Base-by-base conservation (phyloP, 139 green algal species). In the Chlamydomonas schloesseri region DNA sequence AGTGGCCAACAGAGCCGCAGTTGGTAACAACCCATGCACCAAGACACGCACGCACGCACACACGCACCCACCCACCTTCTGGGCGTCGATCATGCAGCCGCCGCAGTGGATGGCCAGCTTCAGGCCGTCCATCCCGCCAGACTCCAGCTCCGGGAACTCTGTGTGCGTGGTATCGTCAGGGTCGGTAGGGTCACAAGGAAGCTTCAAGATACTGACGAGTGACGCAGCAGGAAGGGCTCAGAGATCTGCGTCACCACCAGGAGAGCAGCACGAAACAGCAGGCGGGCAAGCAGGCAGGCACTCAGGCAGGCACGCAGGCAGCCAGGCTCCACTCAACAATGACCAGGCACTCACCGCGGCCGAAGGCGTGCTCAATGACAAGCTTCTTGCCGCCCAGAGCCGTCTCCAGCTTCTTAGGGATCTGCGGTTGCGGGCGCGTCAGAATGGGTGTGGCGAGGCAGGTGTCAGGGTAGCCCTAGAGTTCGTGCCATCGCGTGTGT, bases 1-100 rank as follows among this genome's bases (percentile, higher is more conserved):
- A 70, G 8, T 47, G 15, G 28, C 53, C 37, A 11, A 20, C n/a
- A n/a, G n/a, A n/a, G n/a, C n/a, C n/a, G 6, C n/a, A 70, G 33
- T 87, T 83, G 24, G n/a, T n/a, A n/a, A n/a, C n/a, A n/a, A n/a
- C n/a, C n/a, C n/a, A n/a, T n/a, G n/a, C n/a, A n/a, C n/a, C 90
- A 36, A 29, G 2, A 17, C 37, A 42, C n/a, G 26, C 53, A 28
- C 20, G 15, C 6, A 21, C 0, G 8, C 58, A 17, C n/a, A 17
- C 55, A 50, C n/a, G n/a, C n/a, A 6, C 11, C 72, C 20, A 82
- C 90, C 37, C 65, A 95, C 90, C 90, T 95, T 93, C 87, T 94
- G 91, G 1, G 50, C 24, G 86, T 95, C 91, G 58, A 94, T 92
- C 90, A 94, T 95, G 87, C 91, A 95, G 58, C 84, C 89, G 55